phyloP scores from a whole-genome alignment of 2,329 filamentous ascomycete genomes.

The Hymenoscyphus fructigenus region DNA sequence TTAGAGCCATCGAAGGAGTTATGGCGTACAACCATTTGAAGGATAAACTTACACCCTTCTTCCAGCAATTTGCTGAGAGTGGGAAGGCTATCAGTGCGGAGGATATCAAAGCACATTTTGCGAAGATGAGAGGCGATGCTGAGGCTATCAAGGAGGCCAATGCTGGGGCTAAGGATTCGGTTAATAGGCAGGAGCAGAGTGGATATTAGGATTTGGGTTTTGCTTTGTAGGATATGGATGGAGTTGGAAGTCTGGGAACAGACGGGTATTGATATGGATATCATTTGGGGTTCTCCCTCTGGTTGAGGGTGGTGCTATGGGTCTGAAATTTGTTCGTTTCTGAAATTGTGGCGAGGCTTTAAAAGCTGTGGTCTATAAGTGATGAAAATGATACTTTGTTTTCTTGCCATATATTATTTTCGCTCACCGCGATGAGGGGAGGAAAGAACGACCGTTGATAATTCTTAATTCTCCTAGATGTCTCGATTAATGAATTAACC shows the following conservation, averaged over 20 bases:
- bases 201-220: slow-evolving; percentile 36
- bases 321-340: not conserved
- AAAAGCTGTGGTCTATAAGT: not conserved
- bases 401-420: not conserved
- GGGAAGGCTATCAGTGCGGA: slow-evolving; percentile 87
- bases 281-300: not conserved
- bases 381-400: not conserved
- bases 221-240: slow-evolving; percentile 15
- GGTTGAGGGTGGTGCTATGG: not conserved
- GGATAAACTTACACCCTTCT: slow-evolving; percentile 91
- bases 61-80: slow-evolving; percentile 90
- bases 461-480: too few species aligned
- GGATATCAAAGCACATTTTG: slow-evolving; percentile 96
- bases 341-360: not conserved
- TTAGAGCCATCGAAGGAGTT: slow-evolving; percentile 90
- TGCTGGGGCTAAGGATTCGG: slow-evolving; percentile 32
- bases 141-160: slow-evolving; percentile 41
- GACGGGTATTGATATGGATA: not conserved
- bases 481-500: too few species aligned
- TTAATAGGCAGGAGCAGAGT: slow-evolving; percentile 45
- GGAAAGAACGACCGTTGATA: too few species aligned
- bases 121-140: slow-evolving; percentile 86
- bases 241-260: not conserved
- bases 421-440: too few species aligned
- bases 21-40: slow-evolving; percentile 98